Percentiles rank a stretch among this genome's conserved stretches.
These are phyloP conservation scores for Botryococcus braunii DNA, from an alignment of 163 green algal species.

Conservation along the genomic window DNA sequence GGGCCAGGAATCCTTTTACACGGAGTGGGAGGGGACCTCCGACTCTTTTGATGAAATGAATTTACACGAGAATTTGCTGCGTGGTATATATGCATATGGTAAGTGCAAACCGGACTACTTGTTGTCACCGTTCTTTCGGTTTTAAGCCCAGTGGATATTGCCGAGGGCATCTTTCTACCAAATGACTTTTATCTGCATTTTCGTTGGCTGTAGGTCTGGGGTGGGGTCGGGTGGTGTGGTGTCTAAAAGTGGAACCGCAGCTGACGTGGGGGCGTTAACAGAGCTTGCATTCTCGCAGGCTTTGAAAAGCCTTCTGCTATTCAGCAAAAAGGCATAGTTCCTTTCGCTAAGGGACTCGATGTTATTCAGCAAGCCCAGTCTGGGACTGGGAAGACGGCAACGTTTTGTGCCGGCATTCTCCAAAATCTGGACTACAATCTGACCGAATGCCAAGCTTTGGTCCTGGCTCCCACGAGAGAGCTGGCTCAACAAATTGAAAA, in stretches of 20 bases:
- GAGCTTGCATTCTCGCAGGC: constrained; percentile 36
- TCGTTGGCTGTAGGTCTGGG: no score
- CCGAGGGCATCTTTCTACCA: no score
- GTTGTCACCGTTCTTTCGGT: no score
- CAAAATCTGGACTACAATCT: constrained; percentile 95
- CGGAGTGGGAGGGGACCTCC: constrained; percentile 94
- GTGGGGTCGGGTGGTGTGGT: no score
- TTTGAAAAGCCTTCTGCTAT: constrained; percentile 99
- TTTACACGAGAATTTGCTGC: constrained; percentile 97
- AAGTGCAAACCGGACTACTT: no score
- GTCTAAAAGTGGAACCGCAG: no score
- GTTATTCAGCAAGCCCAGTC: constrained; percentile 99
- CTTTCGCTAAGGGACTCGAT: constrained; percentile 94
- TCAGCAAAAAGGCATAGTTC: constrained; percentile 99
- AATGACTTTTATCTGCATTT: no score
- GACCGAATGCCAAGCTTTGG: constrained; percentile 92
- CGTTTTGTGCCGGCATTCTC: constrained; percentile 98
- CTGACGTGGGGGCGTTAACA: no score
- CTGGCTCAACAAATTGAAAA: constrained; percentile 99
- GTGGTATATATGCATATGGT: constrained; percentile 99
- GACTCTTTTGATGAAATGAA: constrained; percentile 98
- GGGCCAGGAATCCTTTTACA: constrained; percentile 70
- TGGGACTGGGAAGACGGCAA: constrained; percentile 99
- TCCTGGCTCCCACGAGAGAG: constrained; percentile 96
- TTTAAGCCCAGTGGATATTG: no score